phyloP scores from a whole-genome alignment of 2,329 filamentous ascomycete genomes.

The Hymenoscyphus fraxineus region DNA sequence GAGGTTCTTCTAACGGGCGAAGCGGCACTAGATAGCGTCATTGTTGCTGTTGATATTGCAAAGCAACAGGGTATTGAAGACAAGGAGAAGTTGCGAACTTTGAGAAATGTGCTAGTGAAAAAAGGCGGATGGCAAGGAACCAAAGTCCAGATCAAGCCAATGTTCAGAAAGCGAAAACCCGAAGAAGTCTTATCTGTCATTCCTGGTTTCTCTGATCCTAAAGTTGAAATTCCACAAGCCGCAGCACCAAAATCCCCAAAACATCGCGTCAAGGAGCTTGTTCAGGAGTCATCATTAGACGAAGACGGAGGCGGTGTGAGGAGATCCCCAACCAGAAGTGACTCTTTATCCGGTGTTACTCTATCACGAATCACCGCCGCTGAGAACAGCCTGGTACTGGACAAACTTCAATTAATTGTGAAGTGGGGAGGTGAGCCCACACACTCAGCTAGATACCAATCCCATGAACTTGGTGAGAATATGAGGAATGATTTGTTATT shows the following conservation, averaged over 20 bases:
- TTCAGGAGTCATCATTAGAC: constrained; percentile 14
- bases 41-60: constrained; percentile 80
- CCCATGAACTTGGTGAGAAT: constrained; percentile 89
- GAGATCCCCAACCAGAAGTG: constrained; percentile 61
- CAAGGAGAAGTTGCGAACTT: constrained; percentile 73
- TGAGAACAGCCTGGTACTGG: constrained; percentile 87
- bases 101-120: constrained; percentile 83
- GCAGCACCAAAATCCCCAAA: constrained; percentile 22
- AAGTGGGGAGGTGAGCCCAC: constrained; percentile 99
- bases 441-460: constrained; percentile 92
- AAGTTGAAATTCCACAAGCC: constrained; percentile 1
- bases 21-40: constrained; percentile 81
- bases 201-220: constrained; percentile 19
- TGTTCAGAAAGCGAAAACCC: constrained; percentile 87
- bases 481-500: constrained; percentile 93
- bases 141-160: constrained; percentile 98
- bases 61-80: constrained; percentile 80
- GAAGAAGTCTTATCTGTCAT: constrained; percentile 45
- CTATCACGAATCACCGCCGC: constrained; percentile 91
- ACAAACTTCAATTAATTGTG: constrained; percentile 95
- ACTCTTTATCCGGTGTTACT: constrained; percentile 85
- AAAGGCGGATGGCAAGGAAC: constrained; percentile 94
- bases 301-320: constrained; percentile 36
- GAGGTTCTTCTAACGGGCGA: constrained; percentile 93
- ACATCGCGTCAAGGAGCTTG: constrained; percentile 8